A percentile compares a stretch with the other conserved stretches of the same genome.
Conservation (phyloP, 306 rosid species). For the Vigna reflexopilosa region DNA sequence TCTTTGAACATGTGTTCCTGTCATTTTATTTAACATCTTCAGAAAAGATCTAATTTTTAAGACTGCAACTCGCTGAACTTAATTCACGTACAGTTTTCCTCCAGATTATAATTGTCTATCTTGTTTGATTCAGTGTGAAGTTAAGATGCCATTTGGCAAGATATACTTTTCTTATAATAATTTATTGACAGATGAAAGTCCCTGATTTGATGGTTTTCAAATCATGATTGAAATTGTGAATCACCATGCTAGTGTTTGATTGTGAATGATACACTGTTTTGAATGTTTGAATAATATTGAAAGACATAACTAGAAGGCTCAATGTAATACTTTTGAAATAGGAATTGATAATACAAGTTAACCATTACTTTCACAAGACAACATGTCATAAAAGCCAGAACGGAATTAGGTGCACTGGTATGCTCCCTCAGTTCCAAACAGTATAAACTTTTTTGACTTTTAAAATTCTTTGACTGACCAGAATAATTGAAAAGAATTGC, state of each 20-base stretch:
- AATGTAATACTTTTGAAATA: neutral
- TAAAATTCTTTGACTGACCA: too few relatives aligned
- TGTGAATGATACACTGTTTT: too few relatives aligned
- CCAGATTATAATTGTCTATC: neutral
- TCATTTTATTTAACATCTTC: neutral
- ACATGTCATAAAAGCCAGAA: neutral
- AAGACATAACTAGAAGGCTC: neutral
- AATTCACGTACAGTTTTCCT: constrained; percentile 23
- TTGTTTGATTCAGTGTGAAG: constrained; percentile 26
- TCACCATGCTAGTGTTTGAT: too few relatives aligned
- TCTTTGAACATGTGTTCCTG: constrained; percentile 1
- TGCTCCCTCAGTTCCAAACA: too few relatives aligned
- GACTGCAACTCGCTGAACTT: neutral
- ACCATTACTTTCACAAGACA: neutral
- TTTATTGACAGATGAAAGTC: too few relatives aligned
- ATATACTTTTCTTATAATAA: too few relatives aligned
- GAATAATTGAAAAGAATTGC: neutral
- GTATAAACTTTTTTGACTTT: too few relatives aligned
- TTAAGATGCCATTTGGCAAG: neutral
- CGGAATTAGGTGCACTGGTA: too few relatives aligned
- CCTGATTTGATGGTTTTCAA: too few relatives aligned
- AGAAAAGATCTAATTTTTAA: constrained; percentile 16
- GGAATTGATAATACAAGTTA: neutral
- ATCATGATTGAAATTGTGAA: too few relatives aligned
- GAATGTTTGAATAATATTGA: too few relatives aligned